Evolutionary conservation across 2,329 filamentous ascomycete species (phyloP), one percentile per base, ranked within the genome.

Genomic region (Diaporthe sp.): DNA sequence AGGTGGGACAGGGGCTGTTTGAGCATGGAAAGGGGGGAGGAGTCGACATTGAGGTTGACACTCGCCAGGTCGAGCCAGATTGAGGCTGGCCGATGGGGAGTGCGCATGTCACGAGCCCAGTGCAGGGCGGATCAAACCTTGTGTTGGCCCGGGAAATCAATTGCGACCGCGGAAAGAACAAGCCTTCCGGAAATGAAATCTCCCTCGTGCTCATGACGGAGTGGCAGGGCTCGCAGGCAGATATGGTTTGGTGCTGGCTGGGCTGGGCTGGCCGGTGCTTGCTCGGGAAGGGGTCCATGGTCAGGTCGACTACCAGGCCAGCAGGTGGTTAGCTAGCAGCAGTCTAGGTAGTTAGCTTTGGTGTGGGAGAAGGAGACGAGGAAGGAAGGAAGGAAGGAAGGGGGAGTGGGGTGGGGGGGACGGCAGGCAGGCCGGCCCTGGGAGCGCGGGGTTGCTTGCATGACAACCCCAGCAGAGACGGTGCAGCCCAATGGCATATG

Each of bases 391-490:
- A 22, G 70, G 58, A 39, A 22, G 70, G 58, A 39, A 34, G n/a
- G 51, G 25, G 25, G 55, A 34, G 25, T n/a, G 55, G 44, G 39
- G 44, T 22, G 55, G 70, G 39, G 22, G 39, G 53, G 53, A n/a
- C 31, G 9, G 15, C 13, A 28, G 44, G 28, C 49, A 53, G 31
- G 25, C 47, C 44, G 20, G 44, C 28, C 47, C 20, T 51, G 34
- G 60, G 31, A 65, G 58, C 71, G 58, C 71, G 58, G 71, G 58
- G 71, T 65, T 73, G 51, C 58, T 42, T 73, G 71, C 71, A 73
- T 73, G 51, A 65, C 34, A 22, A 42, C 61, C 61, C 61, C 61
- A 44, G 61, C 61, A 67, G 20, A 34, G 44, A 51, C 44, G 57
- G 57, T 61, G 61, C 61, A 63, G 71, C 31, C 71, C 58, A 73